Conservation (phyloP, 192 early-diverging fungal species). For the Anaeromyces robustus region DNA sequence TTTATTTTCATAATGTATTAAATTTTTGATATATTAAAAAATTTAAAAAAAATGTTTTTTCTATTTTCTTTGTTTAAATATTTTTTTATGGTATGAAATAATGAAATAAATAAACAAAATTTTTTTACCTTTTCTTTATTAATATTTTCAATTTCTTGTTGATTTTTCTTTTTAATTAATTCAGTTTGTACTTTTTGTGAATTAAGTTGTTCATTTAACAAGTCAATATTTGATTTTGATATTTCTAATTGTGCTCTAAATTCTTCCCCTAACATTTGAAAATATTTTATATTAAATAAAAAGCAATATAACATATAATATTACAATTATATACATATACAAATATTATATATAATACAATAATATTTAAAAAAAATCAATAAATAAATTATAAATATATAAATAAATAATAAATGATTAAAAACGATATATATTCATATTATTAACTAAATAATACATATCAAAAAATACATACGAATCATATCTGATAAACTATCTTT, state of each 20-base stretch:
- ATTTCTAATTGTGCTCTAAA: neutral
- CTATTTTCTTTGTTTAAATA: too few species aligned
- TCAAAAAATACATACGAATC: neutral
- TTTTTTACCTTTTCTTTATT: slow-evolving; percentile 30
- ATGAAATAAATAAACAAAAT: too few species aligned
- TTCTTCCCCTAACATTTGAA: neutral
- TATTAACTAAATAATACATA: neutral
- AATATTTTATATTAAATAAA: neutral
- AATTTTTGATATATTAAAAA: too few species aligned
- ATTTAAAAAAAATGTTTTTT: too few species aligned
- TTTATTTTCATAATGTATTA: too few species aligned
- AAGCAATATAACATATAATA: slow-evolving; percentile 1
- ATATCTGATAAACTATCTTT: slow-evolving; percentile 10
- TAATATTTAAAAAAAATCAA: too few species aligned
- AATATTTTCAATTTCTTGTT: slow-evolving; percentile 10
- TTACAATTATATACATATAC: slow-evolving; percentile 1
- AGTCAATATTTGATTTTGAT: slow-evolving; percentile 6
- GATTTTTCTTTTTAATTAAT: slow-evolving; percentile 1
- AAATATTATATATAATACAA: too few species aligned
- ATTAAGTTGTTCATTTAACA: slow-evolving; percentile 8
- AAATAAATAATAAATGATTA: too few species aligned
- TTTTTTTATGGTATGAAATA: too few species aligned
- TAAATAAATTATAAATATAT: too few species aligned
- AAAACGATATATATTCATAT: too few species aligned
- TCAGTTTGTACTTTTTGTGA: slow-evolving; percentile 8